Percentiles rank a stretch among this genome's conserved stretches.
Conservation (phyloP, 164 flowering plant genomes). For the Dillenia suffruticosa region DNA sequence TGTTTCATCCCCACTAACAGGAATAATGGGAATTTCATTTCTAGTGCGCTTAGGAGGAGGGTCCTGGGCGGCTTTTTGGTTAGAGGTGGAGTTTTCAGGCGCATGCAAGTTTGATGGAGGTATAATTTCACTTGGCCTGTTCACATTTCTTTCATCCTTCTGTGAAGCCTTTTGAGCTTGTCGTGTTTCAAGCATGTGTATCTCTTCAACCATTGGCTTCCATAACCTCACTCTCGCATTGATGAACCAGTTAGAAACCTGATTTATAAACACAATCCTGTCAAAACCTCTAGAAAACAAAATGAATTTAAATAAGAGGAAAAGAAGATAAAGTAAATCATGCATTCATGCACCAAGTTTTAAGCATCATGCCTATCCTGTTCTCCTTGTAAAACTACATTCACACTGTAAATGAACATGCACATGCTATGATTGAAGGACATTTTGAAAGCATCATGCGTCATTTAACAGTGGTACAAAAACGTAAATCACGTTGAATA, state of each 20-base stretch:
- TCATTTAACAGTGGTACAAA: too few species aligned
- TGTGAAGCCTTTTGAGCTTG: slow-evolving; percentile 41
- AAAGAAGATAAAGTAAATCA: background rate
- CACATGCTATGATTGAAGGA: background rate
- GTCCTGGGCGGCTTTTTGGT: slow-evolving; percentile 24
- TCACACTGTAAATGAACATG: background rate
- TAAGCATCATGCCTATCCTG: too few species aligned
- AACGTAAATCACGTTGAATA: too few species aligned
- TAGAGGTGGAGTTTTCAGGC: slow-evolving; percentile 26
- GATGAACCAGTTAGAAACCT: slow-evolving; percentile 90
- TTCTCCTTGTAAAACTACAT: too few species aligned
- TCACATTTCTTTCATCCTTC: slow-evolving; percentile 21
- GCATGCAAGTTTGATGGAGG: slow-evolving; percentile 17
- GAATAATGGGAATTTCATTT: slow-evolving; percentile 26
- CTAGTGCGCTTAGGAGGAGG: slow-evolving; percentile 34
- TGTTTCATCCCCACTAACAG: slow-evolving; percentile 17
- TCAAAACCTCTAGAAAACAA: background rate
- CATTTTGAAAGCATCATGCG: background rate
- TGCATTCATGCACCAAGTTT: too few species aligned
- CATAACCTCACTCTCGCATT: slow-evolving; percentile 89
- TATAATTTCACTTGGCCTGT: slow-evolving; percentile 22
- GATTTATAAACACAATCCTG: slow-evolving; percentile 1
- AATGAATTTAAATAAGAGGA: background rate
- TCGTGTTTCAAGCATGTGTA: slow-evolving; percentile 66
- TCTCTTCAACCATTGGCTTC: slow-evolving; percentile 91